A percentile compares a stretch with the other conserved stretches of the same genome.
Evolutionary conservation across 1,139 yeast genomes (phyloP).

Genomic region (Zygosaccharomyces sapae): DNA sequence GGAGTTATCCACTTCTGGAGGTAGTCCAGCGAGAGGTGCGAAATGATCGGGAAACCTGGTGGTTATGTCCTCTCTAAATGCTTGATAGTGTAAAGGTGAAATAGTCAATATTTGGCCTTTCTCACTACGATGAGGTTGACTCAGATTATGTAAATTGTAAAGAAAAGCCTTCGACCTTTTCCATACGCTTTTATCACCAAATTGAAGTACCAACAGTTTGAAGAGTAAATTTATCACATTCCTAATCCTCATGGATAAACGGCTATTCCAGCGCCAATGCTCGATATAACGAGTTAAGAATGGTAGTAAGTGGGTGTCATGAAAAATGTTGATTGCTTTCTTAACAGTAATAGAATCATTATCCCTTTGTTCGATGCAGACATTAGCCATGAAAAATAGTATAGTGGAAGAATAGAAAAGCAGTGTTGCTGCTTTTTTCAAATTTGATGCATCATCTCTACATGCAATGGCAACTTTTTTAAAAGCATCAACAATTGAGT

Average conservation of each 20-base stretch:
- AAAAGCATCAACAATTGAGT: conserved; percentile 19
- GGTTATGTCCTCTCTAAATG: conserved; percentile 68
- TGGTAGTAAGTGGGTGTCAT: conserved; percentile 41
- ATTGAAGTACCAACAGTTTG: conserved; percentile 56
- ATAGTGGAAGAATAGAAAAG: conserved; percentile 49
- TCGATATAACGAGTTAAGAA: conserved; percentile 53
- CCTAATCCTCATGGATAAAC: conserved; percentile 44
- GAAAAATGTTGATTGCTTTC: conserved; percentile 24
- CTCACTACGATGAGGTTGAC: conserved; percentile 32
- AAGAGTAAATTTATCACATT: conserved; percentile 54
- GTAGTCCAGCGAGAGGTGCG: conserved; percentile 46
- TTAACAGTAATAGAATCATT: conserved; percentile 14
- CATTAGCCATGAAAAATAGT: conserved; percentile 45
- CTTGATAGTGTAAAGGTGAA: conserved; percentile 76
- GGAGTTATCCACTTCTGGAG: conserved; percentile 47
- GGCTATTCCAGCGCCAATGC: conserved; percentile 59
- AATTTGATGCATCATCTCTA: conserved; percentile 23
- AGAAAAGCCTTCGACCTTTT: conserved; percentile 50
- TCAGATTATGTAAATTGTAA: conserved; percentile 43
- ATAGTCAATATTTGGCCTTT: conserved; percentile 42
- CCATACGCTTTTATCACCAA: conserved; percentile 55
- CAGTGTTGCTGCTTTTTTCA: conserved; percentile 25
- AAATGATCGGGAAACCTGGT: conserved; percentile 71
- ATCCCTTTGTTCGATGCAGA: conserved; percentile 27
- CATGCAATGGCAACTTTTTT: conserved; percentile 28